Conservation (phyloP, 805 yeast species). For the Saturnispora sekii region DNA sequence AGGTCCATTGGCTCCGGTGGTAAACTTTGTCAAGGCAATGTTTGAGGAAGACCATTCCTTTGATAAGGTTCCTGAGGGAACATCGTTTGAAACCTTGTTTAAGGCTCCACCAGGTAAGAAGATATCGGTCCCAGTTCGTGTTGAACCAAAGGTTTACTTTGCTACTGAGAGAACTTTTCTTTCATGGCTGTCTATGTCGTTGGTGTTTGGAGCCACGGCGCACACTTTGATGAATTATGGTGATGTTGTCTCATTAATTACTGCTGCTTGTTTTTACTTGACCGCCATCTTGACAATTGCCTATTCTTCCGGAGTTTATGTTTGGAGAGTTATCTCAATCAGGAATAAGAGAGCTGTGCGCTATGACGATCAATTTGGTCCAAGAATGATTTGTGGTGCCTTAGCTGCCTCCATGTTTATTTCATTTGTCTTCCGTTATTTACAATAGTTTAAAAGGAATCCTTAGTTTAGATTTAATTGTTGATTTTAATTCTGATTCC, state of each 20-base stretch:
- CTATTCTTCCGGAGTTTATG: constrained; percentile 65
- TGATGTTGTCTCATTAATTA: constrained; percentile 59
- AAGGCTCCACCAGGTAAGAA: constrained; percentile 81
- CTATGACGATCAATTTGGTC: constrained; percentile 85
- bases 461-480: not conserved
- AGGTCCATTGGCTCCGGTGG: constrained; percentile 13
- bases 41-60: constrained; percentile 37
- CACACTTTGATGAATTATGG: constrained; percentile 83
- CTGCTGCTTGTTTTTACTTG: constrained; percentile 78
- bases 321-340: constrained; percentile 75
- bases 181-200: constrained; percentile 87
- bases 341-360: constrained; percentile 74
- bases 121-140: constrained; percentile 88
- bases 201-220: constrained; percentile 83
- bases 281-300: constrained; percentile 65
- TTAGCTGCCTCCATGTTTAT: constrained; percentile 60
- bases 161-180: constrained; percentile 94
- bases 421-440: constrained; percentile 44
- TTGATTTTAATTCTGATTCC: not conserved
- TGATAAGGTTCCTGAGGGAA: constrained; percentile 50
- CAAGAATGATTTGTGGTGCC: constrained; percentile 68
- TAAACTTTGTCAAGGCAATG: constrained; percentile 11
- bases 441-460: constrained; percentile 20
- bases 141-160: constrained; percentile 98
- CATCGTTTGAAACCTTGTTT: constrained; percentile 48